Evolutionary conservation across 169 alveolate species (phyloP).

Genomic region (Cryptosporidium sp.): DNA sequence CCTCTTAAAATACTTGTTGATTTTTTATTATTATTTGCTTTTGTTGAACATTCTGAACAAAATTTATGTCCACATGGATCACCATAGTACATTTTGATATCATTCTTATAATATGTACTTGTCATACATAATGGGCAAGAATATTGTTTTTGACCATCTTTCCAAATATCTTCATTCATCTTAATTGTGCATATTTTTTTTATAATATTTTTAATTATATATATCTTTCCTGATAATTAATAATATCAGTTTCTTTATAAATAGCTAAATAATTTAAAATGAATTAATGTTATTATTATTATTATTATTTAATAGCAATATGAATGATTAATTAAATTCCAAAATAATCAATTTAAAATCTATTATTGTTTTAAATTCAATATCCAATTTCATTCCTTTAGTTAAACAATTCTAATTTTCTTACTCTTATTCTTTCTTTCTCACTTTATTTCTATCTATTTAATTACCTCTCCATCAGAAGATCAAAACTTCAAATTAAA

Average conservation of each 20-base stretch:
- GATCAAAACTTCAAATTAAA: neutral
- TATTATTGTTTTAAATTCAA: too few relatives aligned
- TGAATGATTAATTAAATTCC: neutral
- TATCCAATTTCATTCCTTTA: neutral
- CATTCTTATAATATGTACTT: constrained; percentile 29
- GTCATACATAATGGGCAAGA: constrained; percentile 61
- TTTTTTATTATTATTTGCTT: constrained; percentile 15
- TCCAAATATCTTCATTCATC: constrained; percentile 2
- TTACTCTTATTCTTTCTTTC: too few relatives aligned
- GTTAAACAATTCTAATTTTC: neutral
- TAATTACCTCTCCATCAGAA: too few relatives aligned
- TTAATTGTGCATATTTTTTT: neutral
- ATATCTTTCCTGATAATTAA: neutral
- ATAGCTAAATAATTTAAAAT: too few relatives aligned
- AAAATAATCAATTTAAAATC: too few relatives aligned
- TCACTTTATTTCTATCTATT: too few relatives aligned
- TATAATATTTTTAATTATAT: neutral
- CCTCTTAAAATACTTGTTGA: constrained; percentile 9
- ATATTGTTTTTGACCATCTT: neutral
- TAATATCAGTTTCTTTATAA: too few relatives aligned
- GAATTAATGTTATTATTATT: too few relatives aligned
- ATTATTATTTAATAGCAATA: too few relatives aligned
- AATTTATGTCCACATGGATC: constrained; percentile 73
- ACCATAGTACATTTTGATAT: constrained; percentile 45
- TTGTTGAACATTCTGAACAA: constrained; percentile 62